A percentile compares a stretch with the other conserved stretches of the same genome.
Evolutionary conservation across 257 asterid genomes (phyloP).

Genomic region (Nicotiana paniculata): DNA sequence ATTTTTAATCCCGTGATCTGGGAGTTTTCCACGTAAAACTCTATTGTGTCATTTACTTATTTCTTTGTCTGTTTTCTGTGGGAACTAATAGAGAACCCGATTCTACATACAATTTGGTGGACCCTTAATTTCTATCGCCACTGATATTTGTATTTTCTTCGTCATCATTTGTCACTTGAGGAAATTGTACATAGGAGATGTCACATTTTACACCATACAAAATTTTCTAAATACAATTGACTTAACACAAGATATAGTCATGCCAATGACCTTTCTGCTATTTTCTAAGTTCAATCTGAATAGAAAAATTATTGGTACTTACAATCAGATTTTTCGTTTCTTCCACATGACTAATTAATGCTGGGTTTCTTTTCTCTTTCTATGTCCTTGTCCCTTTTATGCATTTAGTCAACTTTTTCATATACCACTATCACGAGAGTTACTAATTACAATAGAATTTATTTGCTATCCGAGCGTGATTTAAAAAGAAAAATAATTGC

Average conservation of each 20-base stretch:
- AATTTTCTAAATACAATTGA: not conserved
- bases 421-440: not conserved
- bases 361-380: not conserved
- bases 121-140: too few relatives aligned
- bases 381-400: not conserved
- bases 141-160: too few relatives aligned
- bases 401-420: not conserved
- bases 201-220: not conserved
- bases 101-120: too few relatives aligned
- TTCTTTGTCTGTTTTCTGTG: too few relatives aligned
- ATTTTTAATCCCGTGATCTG: too few relatives aligned
- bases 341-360: not conserved
- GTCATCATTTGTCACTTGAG: too few relatives aligned
- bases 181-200: not conserved
- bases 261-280: not conserved
- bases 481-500: too few relatives aligned
- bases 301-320: not conserved
- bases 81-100: too few relatives aligned
- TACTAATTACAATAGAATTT: too few relatives aligned
- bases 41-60: too few relatives aligned
- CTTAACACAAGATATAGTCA: not conserved
- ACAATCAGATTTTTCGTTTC: not conserved
- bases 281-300: not conserved
- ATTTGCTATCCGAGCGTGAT: too few relatives aligned
- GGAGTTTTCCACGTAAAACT: too few relatives aligned